A percentile compares a stretch with the other conserved stretches of the same genome.
These are phyloP conservation scores for Micractinium sp. DNA, from an alignment of 139 green algal genomes.

Conservation along the genomic window DNA sequence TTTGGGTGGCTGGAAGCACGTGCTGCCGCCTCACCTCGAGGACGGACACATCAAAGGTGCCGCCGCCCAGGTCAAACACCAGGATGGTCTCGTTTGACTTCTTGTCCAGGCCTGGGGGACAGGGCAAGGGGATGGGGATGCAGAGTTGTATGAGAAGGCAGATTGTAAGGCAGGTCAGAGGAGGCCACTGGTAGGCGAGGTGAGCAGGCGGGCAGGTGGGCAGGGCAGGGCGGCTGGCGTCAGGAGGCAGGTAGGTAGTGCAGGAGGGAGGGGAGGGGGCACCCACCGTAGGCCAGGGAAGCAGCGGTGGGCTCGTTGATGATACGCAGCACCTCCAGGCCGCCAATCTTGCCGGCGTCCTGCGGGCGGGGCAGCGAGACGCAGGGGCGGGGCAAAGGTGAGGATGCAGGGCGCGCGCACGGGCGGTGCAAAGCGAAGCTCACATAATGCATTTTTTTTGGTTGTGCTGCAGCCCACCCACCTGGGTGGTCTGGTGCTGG, in stretches of 20 bases:
- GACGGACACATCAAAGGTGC: slow-evolving; percentile 99
- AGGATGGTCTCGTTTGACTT: slow-evolving; percentile 99
- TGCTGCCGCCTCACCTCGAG: slow-evolving; percentile 70
- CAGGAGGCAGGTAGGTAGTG: too few species aligned
- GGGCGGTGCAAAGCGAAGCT: too few species aligned
- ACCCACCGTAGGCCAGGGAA: slow-evolving; percentile 91
- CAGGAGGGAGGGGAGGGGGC: too few species aligned
- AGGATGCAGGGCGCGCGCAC: not conserved
- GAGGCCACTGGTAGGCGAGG: too few species aligned
- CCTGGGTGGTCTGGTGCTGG: too few species aligned
- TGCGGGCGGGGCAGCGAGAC: not conserved
- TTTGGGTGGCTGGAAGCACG: too few species aligned
- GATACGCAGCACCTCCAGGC: slow-evolving; percentile 98
- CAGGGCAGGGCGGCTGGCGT: too few species aligned
- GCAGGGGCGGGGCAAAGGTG: not conserved
- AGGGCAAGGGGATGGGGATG: not conserved
- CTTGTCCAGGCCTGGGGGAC: slow-evolving; percentile 85
- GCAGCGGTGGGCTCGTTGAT: slow-evolving; percentile 99
- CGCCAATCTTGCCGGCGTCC: slow-evolving; percentile 93
- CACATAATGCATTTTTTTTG: too few species aligned
- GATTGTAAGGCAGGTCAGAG: too few species aligned
- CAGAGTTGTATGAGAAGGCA: too few species aligned
- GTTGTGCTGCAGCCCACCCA: too few species aligned
- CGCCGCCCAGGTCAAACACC: slow-evolving; percentile 99
- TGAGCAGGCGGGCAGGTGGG: too few species aligned